phyloP scores from a whole-genome alignment of 169 alveolate species.

The Cystoisospora suis region DNA sequence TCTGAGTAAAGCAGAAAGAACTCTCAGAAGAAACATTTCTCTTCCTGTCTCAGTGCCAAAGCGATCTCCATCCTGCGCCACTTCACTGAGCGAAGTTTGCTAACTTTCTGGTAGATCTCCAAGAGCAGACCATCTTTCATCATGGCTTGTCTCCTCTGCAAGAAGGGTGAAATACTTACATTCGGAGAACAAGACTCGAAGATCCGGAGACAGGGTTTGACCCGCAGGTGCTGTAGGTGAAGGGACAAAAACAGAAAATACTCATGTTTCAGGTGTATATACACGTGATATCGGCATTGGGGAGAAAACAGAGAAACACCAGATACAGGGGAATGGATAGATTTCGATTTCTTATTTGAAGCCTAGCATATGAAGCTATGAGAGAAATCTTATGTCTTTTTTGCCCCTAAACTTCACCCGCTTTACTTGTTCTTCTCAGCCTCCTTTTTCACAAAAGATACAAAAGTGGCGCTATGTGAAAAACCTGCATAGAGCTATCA shows the following conservation, averaged over 20 bases:
- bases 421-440: too few relatives aligned
- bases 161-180: background rate
- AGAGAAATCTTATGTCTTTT: background rate
- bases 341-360: background rate
- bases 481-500: too few relatives aligned
- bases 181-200: background rate
- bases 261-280: too few relatives aligned
- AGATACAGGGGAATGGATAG: background rate
- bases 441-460: too few relatives aligned
- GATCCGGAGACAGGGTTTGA: background rate
- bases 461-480: too few relatives aligned
- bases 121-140: background rate
- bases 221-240: conserved; percentile 1
- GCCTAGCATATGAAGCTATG: background rate
- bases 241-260: too few relatives aligned
- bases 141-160: background rate
- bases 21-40: background rate
- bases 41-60: background rate
- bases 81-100: background rate
- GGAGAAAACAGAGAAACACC: background rate
- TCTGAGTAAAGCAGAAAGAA: background rate
- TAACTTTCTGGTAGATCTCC: background rate
- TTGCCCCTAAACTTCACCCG: background rate
- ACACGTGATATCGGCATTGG: background rate
- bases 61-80: background rate